phyloP scores from a whole-genome alignment of 1,284 basidiomycete genomes.

The Mrakiaceae sp. region DNA sequence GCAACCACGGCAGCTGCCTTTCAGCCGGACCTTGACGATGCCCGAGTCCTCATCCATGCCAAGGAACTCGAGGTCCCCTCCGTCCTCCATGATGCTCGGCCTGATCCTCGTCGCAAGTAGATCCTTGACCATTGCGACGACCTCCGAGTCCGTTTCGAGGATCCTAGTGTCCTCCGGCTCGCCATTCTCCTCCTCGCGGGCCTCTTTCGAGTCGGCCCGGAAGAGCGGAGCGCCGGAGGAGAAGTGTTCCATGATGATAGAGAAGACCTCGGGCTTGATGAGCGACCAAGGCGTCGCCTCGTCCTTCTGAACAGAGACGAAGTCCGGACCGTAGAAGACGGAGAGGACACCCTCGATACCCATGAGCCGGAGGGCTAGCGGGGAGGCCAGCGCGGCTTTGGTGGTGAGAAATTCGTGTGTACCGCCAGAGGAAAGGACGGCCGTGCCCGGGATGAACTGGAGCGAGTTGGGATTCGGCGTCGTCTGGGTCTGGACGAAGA shows the following conservation, averaged over 20 bases:
- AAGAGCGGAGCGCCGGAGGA: constrained; percentile 79
- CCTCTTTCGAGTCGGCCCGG: constrained; percentile 38
- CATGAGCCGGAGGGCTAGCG: constrained; percentile 85
- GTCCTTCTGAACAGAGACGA: constrained; percentile 92
- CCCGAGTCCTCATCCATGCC: constrained; percentile 43
- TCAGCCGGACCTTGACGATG: constrained; percentile 66
- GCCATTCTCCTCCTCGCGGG: constrained; percentile 44
- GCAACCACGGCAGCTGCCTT: constrained; percentile 94
- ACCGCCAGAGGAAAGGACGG: constrained; percentile 75
- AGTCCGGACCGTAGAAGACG: constrained; percentile 95
- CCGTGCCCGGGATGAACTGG: constrained; percentile 90
- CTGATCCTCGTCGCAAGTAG: constrained; percentile 86
- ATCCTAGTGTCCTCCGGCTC: constrained; percentile 92
- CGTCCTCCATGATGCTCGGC: constrained; percentile 76
- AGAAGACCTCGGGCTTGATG: constrained; percentile 96
- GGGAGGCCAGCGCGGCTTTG: constrained; percentile 67
- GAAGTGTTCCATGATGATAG: constrained; percentile 96
- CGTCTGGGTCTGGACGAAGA: constrained; percentile 96
- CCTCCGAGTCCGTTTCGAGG: constrained; percentile 90
- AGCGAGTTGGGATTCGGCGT: constrained; percentile 96
- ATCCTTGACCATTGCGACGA: constrained; percentile 98
- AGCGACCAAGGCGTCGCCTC: constrained; percentile 74
- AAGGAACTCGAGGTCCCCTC: constrained; percentile 43
- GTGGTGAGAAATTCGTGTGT: constrained; percentile 87
- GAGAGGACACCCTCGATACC: constrained; percentile 78